Conservation (phyloP, 768 basidiomycete genomes). For the Termitomyces sp. region DNA sequence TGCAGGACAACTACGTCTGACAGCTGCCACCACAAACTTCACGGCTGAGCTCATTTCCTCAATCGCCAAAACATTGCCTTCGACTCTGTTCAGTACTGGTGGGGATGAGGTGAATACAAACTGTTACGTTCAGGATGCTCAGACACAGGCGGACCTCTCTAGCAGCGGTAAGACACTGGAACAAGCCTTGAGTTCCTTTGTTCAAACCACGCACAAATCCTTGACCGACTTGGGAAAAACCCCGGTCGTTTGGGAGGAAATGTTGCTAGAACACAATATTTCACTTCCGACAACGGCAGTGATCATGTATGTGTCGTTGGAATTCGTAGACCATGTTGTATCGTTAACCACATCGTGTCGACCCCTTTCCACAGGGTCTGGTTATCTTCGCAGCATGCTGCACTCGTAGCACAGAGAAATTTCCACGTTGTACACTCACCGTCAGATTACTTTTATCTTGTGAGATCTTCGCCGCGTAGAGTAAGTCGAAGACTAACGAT, state of each 20-base stretch:
- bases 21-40: conserved; percentile 54
- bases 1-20: conserved; percentile 76
- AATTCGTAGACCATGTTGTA: not conserved
- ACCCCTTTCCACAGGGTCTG: conserved; percentile 43
- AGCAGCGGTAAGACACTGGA: conserved; percentile 48
- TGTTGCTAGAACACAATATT: conserved; percentile 51
- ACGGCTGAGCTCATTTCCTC: conserved; percentile 45
- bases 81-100: conserved; percentile 66
- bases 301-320: conserved; percentile 39
- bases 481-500: not conserved
- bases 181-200: conserved; percentile 59
- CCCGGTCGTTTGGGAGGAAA: conserved; percentile 81
- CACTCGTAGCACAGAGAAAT: conserved; percentile 49
- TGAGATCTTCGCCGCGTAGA: conserved; percentile 17
- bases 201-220: conserved; percentile 47
- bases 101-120: conserved; percentile 74
- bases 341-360: not conserved
- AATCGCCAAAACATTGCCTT: conserved; percentile 46
- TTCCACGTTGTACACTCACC: conserved; percentile 62
- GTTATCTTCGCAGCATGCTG: conserved; percentile 59
- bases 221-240: conserved; percentile 55
- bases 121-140: conserved; percentile 59
- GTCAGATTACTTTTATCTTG: conserved; percentile 75
- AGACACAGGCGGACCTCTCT: conserved; percentile 50
- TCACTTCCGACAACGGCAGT: conserved; percentile 40